These are phyloP conservation scores for Domatiomyces catenatus DNA, from an alignment of 2,329 filamentous ascomycete species.

Conservation along the genomic window DNA sequence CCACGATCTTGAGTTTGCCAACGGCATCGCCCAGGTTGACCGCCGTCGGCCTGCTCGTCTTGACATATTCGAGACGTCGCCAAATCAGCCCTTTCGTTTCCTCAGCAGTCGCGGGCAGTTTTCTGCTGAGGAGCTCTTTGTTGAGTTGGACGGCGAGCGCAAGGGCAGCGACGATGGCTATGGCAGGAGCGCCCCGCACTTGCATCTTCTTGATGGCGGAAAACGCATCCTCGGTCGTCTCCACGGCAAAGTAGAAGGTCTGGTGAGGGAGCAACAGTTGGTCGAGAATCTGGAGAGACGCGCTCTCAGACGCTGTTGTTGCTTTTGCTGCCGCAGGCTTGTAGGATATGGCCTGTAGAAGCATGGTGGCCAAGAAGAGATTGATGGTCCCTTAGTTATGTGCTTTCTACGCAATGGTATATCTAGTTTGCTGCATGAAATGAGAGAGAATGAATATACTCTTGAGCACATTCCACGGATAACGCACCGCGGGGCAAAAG, in stretches of 20 bases:
- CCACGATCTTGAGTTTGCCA: conserved; percentile 56
- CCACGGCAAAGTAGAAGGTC: conserved; percentile 40
- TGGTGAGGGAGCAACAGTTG: conserved; percentile 48
- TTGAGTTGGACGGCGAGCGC: conserved; percentile 73
- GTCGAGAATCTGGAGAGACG: conserved; percentile 44
- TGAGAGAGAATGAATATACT: no score
- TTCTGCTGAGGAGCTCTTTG: conserved; percentile 23
- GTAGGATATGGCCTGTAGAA: conserved; percentile 49
- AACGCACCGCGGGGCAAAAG: no score
- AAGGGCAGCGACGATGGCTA: conserved; percentile 91
- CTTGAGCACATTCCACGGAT: no score
- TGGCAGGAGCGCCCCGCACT: conserved; percentile 67
- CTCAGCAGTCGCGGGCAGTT: conserved; percentile 38
- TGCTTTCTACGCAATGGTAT: no score
- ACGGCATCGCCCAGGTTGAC: conserved; percentile 91
- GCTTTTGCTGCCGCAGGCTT: conserved; percentile 24
- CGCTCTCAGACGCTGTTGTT: conserved; percentile 15
- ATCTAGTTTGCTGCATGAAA: no score
- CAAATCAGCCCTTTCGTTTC: conserved; percentile 49
- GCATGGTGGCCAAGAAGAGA: no score
- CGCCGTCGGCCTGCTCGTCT: conserved; percentile 79
- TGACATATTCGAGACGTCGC: conserved; percentile 67
- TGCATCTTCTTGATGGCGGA: conserved; percentile 53
- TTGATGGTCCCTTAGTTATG: not conserved
- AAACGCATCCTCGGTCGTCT: conserved; percentile 44